Evolutionary conservation across 2,329 filamentous ascomycete genomes (phyloP), one percentile per base, ranked within the genome.

Genomic region (Colletotrichum musicola): DNA sequence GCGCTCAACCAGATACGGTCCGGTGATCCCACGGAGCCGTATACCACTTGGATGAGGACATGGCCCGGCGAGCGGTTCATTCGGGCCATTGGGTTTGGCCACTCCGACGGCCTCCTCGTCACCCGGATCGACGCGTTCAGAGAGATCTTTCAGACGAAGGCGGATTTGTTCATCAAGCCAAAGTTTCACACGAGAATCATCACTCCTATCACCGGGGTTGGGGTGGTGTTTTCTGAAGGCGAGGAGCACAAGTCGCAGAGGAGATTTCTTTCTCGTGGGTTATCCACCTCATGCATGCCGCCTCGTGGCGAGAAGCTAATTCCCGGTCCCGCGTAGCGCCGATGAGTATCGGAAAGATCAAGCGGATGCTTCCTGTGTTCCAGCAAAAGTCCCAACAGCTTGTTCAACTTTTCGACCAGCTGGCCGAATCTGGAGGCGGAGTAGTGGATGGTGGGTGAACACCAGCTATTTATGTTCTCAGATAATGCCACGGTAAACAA

Each of bases 201-300:
- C 1, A 71, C 65, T n/a, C 71, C 73, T 22, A 71, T 77, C 20
- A 64, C 71, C 6, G 75, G 75, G 6, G 63, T 72, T 6, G 80
- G 79, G 0, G 70, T 82, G 1, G 74, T 78, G 3, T 78, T 80
- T 38, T 72, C 76, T 9, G 77, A 81, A 55, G 78, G 77, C 13
- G 77, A 78, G 14, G 72, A 77, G 56, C 80, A 82, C 54, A 75
- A 74, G 35, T 67, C 68, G 18, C 75, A 79, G 44, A 74, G 80
- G 35, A 77, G 74, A 20, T 70, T 78, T 58, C 71, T 83, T n/a
- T 75, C 74, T 49, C 76, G 73, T 60, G 38, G 56, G 68, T 64
- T 22, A 18, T 12, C 25, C 12, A 1, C 16, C 12, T 13, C 16
- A n/a, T 38, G 5, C 46, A n/a, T 13, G 40, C 10, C 1, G 40